Percentiles rank a stretch among this genome's conserved stretches.
phyloP scores from a whole-genome alignment of 257 asterid species.

The Solanum bulbocastanum region DNA sequence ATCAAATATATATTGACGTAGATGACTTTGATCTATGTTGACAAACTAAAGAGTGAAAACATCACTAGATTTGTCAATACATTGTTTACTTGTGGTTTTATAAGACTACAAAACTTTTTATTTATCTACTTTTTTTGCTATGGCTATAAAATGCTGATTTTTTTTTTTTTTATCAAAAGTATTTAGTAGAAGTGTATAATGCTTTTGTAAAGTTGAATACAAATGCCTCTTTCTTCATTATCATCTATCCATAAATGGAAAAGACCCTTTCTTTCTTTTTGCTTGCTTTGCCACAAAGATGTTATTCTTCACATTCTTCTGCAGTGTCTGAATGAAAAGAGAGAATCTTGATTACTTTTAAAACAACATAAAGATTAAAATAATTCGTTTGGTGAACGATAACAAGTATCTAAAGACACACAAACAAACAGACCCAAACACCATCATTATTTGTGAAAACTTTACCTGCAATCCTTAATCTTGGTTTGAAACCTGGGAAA shows the following conservation, averaged over 20 bases:
- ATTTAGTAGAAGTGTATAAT: background rate
- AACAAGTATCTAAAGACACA: background rate
- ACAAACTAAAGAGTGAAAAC: background rate
- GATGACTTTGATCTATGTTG: background rate
- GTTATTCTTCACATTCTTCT: constrained; percentile 14
- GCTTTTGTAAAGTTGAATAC: background rate
- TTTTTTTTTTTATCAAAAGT: background rate
- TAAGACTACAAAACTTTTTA: background rate
- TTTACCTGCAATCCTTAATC: constrained; percentile 16
- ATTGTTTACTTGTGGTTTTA: background rate
- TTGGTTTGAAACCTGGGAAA: constrained; percentile 8
- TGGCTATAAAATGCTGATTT: background rate
- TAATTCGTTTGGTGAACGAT: background rate
- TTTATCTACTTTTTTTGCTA: background rate
- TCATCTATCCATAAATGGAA: background rate
- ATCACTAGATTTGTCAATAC: background rate
- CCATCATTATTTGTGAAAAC: background rate
- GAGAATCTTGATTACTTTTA: background rate
- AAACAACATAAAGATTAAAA: background rate
- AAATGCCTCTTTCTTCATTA: background rate
- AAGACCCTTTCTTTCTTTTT: background rate
- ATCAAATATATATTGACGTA: background rate
- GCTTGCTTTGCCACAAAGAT: background rate
- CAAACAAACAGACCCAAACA: background rate
- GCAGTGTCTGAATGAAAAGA: constrained; percentile 2